Evolutionary conservation across 169 alveolate species (phyloP), one percentile per base, ranked within the genome.

Genomic region (Eimeria necatrix): DNA sequence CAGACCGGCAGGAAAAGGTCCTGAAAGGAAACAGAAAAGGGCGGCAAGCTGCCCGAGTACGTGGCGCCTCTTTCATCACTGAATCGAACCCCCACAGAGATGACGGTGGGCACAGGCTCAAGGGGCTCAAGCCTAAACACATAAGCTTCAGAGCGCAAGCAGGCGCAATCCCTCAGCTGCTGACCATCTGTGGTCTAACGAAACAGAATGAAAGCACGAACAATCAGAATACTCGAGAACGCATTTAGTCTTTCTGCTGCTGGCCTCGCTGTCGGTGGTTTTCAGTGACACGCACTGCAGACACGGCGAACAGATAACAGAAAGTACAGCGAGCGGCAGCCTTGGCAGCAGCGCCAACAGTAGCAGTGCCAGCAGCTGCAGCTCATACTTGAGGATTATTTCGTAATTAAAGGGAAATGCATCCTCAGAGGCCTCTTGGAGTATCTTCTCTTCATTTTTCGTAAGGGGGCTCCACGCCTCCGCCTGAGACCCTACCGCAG

Each of bases 1-100:
- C 60, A 16, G 24, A 88, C 94, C 1, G 94, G 94, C 32, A 88
- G 51, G 94, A 88, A 88, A 12, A 88, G 86, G 60, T 88, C 94
- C 56, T 88, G 94, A 46, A 88, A 88, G 8, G 94, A 88, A 12
- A 88, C 86, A 2, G 94, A 68, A 53, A 88, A 88, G 12, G 94
- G 74, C 49, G 70, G 64, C 87, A 88, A 73, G 20, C 32, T 12
- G 52, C 94, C 94, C 22, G 52, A 68, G 53, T 52, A 88, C 4
- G 76, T 46, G 24, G 76, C 68, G 26, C 94, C 94, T 8, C 52
- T 14, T 24, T 22, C 70, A 22, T 88, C 94, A 73, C 41, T 88
- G 86, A 88, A 88, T 32, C 84, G 71, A 16, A 73, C 71, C 41
- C 48, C 86, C n/a, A 88, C 94, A 46, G 94, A 56, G 46, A 88